Evolutionary conservation across 2,329 filamentous ascomycete species (phyloP).

Genomic region (Thermoascus crustaceus): DNA sequence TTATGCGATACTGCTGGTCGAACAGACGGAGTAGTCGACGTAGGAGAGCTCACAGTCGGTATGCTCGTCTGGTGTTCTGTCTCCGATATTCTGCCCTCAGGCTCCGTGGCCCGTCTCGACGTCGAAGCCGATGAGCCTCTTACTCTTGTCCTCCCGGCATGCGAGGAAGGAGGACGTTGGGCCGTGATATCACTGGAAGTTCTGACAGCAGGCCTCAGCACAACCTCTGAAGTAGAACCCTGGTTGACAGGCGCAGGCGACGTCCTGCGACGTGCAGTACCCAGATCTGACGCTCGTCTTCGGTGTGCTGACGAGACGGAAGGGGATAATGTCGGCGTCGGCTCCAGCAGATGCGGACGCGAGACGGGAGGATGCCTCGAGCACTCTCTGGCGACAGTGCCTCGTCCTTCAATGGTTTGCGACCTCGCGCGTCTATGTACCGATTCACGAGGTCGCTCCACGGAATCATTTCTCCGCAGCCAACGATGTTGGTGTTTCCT

Average conservation of each 20-base stretch:
- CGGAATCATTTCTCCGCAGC: conserved; percentile 28
- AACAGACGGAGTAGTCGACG: conserved; percentile 9
- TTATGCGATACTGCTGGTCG: conserved; percentile 3
- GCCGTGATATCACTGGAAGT: conserved; percentile 30
- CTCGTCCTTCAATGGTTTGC: conserved; percentile 21
- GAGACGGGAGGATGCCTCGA: conserved; percentile 21
- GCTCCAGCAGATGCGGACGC: conserved; percentile 26
- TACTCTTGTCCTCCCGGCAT: conserved; percentile 15
- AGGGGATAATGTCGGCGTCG: conserved; percentile 17
- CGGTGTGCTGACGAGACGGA: conserved; percentile 20
- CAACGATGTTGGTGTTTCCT: conserved; percentile 51
- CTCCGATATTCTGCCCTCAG: conserved; percentile 21
- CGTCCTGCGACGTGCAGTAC: conserved; percentile 20
- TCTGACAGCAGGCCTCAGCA: conserved; percentile 23
- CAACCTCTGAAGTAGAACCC: conserved; percentile 28
- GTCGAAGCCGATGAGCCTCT: conserved; percentile 18
- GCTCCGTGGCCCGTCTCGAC: conserved; percentile 25
- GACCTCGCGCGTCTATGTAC: conserved; percentile 21
- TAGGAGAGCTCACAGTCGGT: conserved; percentile 18
- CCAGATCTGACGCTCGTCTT: conserved; percentile 30
- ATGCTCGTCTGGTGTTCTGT: too few species aligned
- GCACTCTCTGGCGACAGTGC: conserved; percentile 13
- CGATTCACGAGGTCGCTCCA: conserved; percentile 24
- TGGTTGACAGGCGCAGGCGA: conserved; percentile 26
- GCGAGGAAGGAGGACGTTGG: conserved; percentile 22